A percentile compares a stretch with the other conserved stretches of the same genome.
These are phyloP conservation scores for Lactarius psammicola DNA, from an alignment of 768 basidiomycete species.

Conservation along the genomic window DNA sequence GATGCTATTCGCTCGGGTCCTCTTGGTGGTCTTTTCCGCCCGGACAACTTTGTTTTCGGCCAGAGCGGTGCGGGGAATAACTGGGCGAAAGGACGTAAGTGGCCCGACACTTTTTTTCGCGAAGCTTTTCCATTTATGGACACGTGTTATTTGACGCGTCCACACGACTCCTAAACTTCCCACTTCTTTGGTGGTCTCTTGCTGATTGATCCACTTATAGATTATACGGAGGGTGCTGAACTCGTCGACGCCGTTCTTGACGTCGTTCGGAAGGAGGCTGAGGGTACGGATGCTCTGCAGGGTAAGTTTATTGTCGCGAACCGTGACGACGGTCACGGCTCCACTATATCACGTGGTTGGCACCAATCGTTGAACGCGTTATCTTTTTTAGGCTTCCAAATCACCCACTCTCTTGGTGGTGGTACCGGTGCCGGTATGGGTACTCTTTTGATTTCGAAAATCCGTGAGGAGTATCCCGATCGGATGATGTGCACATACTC, in stretches of 20 bases:
- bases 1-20: constrained; percentile 89
- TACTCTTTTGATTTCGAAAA: constrained; percentile 97
- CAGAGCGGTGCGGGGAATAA: constrained; percentile 99
- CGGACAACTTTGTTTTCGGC: constrained; percentile 98
- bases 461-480: constrained; percentile 98
- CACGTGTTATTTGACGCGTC: constrained; percentile 24
- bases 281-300: constrained; percentile 95
- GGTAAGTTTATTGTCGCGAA: constrained; percentile 52
- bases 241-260: constrained; percentile 97
- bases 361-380: constrained; percentile 10
- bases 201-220: constrained; percentile 37
- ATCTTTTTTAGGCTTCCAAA: constrained; percentile 81
- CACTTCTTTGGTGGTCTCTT: constrained; percentile 27
- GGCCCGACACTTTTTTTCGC: background rate
- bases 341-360: constrained; percentile 24
- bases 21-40: constrained; percentile 90
- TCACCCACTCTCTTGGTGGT: constrained; percentile 98
- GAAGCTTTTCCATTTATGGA: background rate
- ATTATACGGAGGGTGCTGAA: constrained; percentile 96
- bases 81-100: constrained; percentile 99
- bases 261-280: constrained; percentile 98
- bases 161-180: constrained; percentile 17
- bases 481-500: constrained; percentile 99
- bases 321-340: constrained; percentile 1
- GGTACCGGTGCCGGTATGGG: constrained; percentile 99